Evolutionary conservation across 176 grass and related monocot genomes (phyloP).

Genomic region (Eremochloa ophiuroides): DNA sequence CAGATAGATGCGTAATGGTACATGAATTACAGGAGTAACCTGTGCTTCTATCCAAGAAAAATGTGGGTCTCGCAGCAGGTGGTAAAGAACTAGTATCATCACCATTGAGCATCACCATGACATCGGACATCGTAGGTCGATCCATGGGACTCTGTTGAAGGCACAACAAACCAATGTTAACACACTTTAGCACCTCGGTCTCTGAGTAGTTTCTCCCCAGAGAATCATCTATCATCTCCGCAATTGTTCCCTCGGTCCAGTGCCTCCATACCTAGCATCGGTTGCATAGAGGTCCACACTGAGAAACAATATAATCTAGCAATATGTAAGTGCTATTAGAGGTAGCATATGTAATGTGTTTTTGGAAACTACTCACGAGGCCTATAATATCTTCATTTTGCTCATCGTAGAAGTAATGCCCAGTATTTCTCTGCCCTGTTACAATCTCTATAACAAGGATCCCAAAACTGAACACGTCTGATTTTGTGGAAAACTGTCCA

Average conservation of each 20-base stretch:
- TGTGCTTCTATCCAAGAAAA: conserved; percentile 8
- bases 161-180: conserved; percentile 53
- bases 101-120: conserved; percentile 37
- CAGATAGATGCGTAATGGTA: not conserved
- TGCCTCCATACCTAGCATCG: conserved; percentile 44
- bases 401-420: not conserved
- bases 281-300: not conserved
- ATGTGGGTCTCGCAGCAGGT: not conserved
- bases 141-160: conserved; percentile 42
- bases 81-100: conserved; percentile 14
- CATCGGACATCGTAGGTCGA: conserved; percentile 39
- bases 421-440: conserved; percentile 37
- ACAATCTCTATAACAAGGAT: conserved; percentile 56
- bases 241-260: conserved; percentile 34
- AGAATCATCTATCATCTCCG: conserved; percentile 25
- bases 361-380: conserved; percentile 10
- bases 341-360: no score
- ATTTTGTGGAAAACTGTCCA: conserved; percentile 54
- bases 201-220: conserved; percentile 7
- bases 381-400: conserved; percentile 41
- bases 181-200: conserved; percentile 22
- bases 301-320: not conserved
- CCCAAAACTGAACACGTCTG: conserved; percentile 51
- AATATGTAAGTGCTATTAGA: no score
- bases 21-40: not conserved